Evolutionary conservation across 345 rosid species (phyloP).

Genomic region (Cardiospermum halicacabum): DNA sequence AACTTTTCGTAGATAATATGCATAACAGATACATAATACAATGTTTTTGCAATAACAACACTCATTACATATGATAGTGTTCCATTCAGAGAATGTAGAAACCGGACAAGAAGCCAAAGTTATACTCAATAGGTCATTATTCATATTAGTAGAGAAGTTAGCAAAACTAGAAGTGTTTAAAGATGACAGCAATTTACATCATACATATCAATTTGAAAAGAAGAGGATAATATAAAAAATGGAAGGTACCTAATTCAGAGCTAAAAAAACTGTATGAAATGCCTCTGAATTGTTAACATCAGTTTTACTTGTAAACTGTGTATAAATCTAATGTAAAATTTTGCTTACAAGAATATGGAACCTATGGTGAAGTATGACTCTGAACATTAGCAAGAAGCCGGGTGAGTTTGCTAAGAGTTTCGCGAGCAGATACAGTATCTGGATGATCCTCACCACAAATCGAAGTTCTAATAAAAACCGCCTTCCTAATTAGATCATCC

Average conservation of each 20-base stretch:
- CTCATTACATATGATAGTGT: neutral
- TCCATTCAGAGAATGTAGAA: neutral
- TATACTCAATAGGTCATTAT: neutral
- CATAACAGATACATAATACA: neutral
- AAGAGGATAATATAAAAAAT: neutral
- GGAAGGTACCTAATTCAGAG: slow-evolving; percentile 7
- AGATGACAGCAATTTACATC: neutral
- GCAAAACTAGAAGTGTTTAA: neutral
- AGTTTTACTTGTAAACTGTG: slow-evolving; percentile 37
- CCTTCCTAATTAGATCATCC: slow-evolving; percentile 86
- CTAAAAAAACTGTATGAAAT: slow-evolving; percentile 15
- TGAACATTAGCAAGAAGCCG: slow-evolving; percentile 74
- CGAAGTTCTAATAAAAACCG: slow-evolving; percentile 78
- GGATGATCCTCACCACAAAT: slow-evolving; percentile 90
- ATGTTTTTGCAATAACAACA: neutral
- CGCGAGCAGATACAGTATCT: slow-evolving; percentile 65
- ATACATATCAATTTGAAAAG: neutral
- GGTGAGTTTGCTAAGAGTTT: slow-evolving; percentile 79
- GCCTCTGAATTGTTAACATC: slow-evolving; percentile 29
- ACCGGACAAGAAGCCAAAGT: neutral
- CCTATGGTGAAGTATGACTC: slow-evolving; percentile 62
- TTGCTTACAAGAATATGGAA: slow-evolving; percentile 31
- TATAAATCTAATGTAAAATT: slow-evolving; percentile 36
- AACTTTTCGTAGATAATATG: neutral
- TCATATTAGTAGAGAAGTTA: neutral